Evolutionary conservation across 2,329 filamentous ascomycete species (phyloP).

Genomic region (Sporothrix inflata): DNA sequence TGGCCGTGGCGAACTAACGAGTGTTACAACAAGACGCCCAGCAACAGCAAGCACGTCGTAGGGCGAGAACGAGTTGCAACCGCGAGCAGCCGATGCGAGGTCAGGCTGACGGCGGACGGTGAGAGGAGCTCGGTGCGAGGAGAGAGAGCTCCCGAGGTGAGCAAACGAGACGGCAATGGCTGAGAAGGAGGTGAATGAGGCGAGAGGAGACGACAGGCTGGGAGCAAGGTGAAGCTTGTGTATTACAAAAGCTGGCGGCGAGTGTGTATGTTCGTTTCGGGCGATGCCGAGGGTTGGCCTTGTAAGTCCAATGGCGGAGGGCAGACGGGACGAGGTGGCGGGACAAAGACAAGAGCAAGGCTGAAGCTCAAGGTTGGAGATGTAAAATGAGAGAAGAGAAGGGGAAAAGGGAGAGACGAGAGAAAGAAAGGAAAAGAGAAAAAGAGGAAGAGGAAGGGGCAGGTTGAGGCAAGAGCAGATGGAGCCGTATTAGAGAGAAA

Average conservation of each 20-base stretch:
- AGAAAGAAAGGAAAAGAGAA: background rate
- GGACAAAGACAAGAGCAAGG: constrained; percentile 2
- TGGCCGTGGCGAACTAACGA: constrained; percentile 14
- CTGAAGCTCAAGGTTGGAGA: constrained; percentile 1
- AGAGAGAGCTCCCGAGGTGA: background rate
- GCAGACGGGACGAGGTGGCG: background rate
- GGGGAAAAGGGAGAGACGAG: background rate
- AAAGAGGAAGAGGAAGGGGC: background rate
- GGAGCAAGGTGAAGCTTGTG: background rate
- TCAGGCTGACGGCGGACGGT: constrained; percentile 5
- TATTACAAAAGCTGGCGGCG: background rate
- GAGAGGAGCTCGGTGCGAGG: background rate
- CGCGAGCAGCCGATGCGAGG: constrained; percentile 2
- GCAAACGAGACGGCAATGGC: background rate
- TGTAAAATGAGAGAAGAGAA: background rate
- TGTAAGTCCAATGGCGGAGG: background rate
- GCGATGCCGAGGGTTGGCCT: background rate
- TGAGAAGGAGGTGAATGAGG: background rate
- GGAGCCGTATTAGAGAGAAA: background rate
- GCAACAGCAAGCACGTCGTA: background rate
- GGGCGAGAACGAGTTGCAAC: background rate
- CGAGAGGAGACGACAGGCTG: background rate
- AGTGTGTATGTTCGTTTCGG: constrained; percentile 1
- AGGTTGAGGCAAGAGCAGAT: background rate
- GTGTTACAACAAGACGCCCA: background rate